Evolutionary conservation across 768 basidiomycete species (phyloP), one percentile per base, ranked within the genome.

Genomic region (Kwoniella pini): DNA sequence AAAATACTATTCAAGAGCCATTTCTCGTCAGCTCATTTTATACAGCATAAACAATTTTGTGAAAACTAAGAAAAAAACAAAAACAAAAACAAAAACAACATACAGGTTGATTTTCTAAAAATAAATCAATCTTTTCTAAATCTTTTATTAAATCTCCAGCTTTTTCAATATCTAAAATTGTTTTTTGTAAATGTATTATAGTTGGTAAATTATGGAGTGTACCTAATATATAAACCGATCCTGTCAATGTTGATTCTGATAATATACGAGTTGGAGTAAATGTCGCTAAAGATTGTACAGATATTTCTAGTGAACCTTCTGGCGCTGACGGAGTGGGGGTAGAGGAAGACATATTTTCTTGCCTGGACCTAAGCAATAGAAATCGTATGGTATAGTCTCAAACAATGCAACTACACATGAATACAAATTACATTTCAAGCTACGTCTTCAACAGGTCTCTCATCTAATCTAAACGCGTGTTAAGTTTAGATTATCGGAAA

Each of bases 51-150:
- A 11, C 15, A 52, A n/a, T n/a, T 19, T 31, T 2, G 13, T 65
- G 39, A 15, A 62, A 60, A n/a, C 59, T 48, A 40, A 15, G 9
- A n/a, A 43, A 21, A n/a, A n/a, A n/a, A n/a, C n/a, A n/a, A n/a
- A n/a, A n/a, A 21, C n/a, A 15, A 28, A 2, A 27, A 2, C 3
- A 12, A 46, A 13, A 24, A 2, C 13, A 6, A 6, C 80, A 75
- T 57, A 93, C 81, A 1, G 88, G 83, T 0, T 87, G 87, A 73
- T 87, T 90, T 75, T 91, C 88, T 38, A 94, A 80, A 36, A 87
- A 84, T n/a, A 93, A 70, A 63, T 94, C 86, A 2, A 88, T 85
- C 30, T 81, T 80, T 1, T 81, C 76, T n/a, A 79, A 60, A 2
- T 66, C 63, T 2, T 33, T 46, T 10, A 68, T 42, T 36, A 70